phyloP scores from a whole-genome alignment of 768 basidiomycete species.

The Pleurotus ostreatus region DNA sequence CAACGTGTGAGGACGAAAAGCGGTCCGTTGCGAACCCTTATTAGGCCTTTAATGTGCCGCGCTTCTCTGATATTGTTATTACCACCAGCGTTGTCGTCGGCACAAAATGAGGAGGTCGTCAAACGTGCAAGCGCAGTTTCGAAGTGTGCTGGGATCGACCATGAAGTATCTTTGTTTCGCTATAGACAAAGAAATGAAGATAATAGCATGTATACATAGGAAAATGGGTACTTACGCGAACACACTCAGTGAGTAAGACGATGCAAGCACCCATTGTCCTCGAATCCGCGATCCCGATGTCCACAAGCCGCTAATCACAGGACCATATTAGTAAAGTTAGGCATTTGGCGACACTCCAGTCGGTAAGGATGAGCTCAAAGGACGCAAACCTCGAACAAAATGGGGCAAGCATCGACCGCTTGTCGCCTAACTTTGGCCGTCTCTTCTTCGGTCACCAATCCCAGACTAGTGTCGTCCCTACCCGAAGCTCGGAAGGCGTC shows the following conservation, averaged over 20 bases:
- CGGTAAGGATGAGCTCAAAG: no score
- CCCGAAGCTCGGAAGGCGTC: constrained; percentile 36
- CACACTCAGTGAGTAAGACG: constrained; percentile 40
- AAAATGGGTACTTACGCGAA: constrained; percentile 25
- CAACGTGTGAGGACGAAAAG: constrained; percentile 31
- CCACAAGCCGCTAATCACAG: constrained; percentile 25
- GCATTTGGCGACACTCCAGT: no score
- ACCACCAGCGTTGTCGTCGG: no score
- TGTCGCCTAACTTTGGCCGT: constrained; percentile 37
- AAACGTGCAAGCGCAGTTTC: constrained; percentile 27
- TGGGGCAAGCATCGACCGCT: constrained; percentile 46
- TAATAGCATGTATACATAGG: not conserved
- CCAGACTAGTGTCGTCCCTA: constrained; percentile 22
- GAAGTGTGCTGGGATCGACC: constrained; percentile 40
- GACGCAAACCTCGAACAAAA: constrained; percentile 36
- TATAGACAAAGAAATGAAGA: constrained; percentile 17
- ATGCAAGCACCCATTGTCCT: constrained; percentile 33
- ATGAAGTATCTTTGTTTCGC: constrained; percentile 38
- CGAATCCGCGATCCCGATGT: constrained; percentile 20
- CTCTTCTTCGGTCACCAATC: constrained; percentile 19
- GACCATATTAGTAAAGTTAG: no score
- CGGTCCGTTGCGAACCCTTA: constrained; percentile 55
- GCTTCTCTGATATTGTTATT: constrained; percentile 18
- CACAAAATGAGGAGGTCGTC: constrained; percentile 14
- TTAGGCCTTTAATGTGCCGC: constrained; percentile 36